Base-by-base conservation (phyloP, 805 yeast species). In the Priceomyces carsonii region DNA sequence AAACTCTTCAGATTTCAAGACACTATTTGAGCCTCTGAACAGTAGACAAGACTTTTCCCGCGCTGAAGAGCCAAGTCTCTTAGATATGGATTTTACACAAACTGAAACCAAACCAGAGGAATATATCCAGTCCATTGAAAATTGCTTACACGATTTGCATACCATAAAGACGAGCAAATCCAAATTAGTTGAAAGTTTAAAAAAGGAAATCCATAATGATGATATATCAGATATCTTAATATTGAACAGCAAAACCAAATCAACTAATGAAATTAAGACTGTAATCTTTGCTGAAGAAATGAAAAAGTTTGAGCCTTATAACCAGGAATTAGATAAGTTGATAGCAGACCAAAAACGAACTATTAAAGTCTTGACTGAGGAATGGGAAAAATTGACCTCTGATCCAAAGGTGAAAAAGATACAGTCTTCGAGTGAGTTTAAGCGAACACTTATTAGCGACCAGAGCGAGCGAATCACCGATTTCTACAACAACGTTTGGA, bases 151-250 rank as follows among this genome's bases (percentile, higher is more conserved):
- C 31, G 82, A 80, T 37, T 68, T 91, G 50, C 76, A 76, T 38
- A 68, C 75, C 28, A 54, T 88, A 39, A 79, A 79, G 47, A 65
- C 73, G 20, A 93, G 85, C 54, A 77, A 95, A 29, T 56, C 65
- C 5, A 68, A 77, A 24, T 70, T 82, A 2, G 65, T 85, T 22
- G 70, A 70, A 2, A 86, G 80, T 32, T 68, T 91, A 50, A 88
- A 88, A 51, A 71, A 67, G 5, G 75, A 75, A 31, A 80, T 85
- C 21, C 93, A 82, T 49, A 69, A 73, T 9, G 98, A 91, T 60
- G 97, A 91, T 53, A 87, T 89, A 32, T 82, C 95, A 0, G 80
- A 82, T 35, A 66, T 82, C 8, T 67, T 91, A 20, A 75, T 91
- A 6, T 65, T 82, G 44, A 82, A 85, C 53, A 63, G 69, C 41